phyloP scores from a whole-genome alignment of 2,329 filamentous ascomycete genomes.

The Xylaria sp. region DNA sequence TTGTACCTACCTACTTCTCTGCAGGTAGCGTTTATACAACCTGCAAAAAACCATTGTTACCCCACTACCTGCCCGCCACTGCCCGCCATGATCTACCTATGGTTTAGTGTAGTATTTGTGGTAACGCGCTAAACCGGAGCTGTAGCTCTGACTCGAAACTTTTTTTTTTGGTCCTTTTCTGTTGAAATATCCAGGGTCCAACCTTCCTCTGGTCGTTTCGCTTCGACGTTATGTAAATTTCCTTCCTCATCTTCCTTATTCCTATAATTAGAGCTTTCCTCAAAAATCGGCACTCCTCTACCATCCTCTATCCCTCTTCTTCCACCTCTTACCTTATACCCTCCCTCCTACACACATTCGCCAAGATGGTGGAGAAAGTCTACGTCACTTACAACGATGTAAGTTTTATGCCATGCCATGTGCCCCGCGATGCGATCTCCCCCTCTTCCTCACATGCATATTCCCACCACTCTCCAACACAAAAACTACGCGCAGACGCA shows the following conservation, averaged over 20 bases:
- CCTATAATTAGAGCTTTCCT: constrained; percentile 1
- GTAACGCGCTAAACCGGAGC: constrained; percentile 15
- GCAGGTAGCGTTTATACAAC: no score
- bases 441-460: constrained; percentile 27
- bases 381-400: constrained; percentile 95
- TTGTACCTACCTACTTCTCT: no score
- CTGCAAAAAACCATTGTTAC: constrained; percentile 6
- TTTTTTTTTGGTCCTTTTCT: constrained; percentile 17
- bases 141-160: constrained; percentile 33
- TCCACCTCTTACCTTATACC: no score
- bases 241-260: constrained; percentile 5
- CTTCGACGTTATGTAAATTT: background rate
- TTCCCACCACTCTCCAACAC: constrained; percentile 5
- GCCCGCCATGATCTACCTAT: constrained; percentile 5
- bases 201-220: constrained; percentile 12
- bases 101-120: no score
- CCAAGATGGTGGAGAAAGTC: constrained; percentile 82
- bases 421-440: constrained; percentile 38
- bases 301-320: background rate
- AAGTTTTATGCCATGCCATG: constrained; percentile 54
- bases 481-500: background rate
- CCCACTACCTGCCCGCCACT: constrained; percentile 6
- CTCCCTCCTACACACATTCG: constrained; percentile 12
- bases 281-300: background rate
- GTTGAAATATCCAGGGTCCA: constrained; percentile 32